Evolutionary conservation across 2,329 filamentous ascomycete species (phyloP).

Genomic region (Xylariomycetidae sp.): DNA sequence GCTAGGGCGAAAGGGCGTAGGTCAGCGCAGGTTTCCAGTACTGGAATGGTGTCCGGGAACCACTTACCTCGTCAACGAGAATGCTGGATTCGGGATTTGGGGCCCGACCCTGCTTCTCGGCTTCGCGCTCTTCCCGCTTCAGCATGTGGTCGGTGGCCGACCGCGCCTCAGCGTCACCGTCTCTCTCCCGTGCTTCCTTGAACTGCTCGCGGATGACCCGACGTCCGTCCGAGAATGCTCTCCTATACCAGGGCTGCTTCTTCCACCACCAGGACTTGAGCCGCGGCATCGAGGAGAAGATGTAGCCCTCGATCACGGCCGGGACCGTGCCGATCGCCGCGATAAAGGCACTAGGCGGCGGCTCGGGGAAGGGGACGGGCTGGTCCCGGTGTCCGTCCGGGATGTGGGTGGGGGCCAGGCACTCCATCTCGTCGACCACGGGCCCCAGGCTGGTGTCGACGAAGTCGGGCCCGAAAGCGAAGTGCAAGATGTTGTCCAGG

Average conservation of each 20-base stretch:
- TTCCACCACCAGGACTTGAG: slow-evolving; percentile 4
- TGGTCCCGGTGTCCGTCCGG: slow-evolving; percentile 1
- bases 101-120: slow-evolving; percentile 3
- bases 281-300: neutral
- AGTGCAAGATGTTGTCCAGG: neutral
- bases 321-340: slow-evolving; percentile 1
- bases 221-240: neutral
- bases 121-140: slow-evolving; percentile 1
- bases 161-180: neutral
- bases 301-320: slow-evolving; percentile 1
- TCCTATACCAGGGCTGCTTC: slow-evolving; percentile 3
- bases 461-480: neutral
- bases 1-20: neutral
- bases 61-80: slow-evolving; percentile 1
- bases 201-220: neutral
- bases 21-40: neutral
- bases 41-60: neutral
- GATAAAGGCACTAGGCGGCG: neutral
- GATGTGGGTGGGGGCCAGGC: neutral
- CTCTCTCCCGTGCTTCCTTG: neutral
- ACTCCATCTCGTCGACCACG: neutral
- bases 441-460: neutral
- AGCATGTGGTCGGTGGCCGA: slow-evolving; percentile 1
- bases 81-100: neutral
- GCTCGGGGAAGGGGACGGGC: slow-evolving; percentile 3